Evolutionary conservation across 768 basidiomycete species (phyloP).

Genomic region (Filobasidium wieringae): DNA sequence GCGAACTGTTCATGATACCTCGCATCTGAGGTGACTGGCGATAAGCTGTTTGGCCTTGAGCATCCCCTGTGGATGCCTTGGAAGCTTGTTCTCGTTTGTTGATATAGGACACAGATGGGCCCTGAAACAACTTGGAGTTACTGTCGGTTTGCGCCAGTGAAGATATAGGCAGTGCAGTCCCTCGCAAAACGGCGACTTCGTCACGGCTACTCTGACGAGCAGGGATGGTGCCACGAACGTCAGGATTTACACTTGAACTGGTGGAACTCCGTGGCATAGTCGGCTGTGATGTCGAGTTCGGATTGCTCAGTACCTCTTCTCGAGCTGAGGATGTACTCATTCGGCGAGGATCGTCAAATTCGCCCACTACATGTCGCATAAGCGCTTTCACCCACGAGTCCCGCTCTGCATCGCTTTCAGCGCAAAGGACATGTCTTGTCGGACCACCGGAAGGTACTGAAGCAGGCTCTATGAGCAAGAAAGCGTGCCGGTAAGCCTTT

Average conservation of each 20-base stretch:
- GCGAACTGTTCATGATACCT: background rate
- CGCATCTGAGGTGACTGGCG: background rate
- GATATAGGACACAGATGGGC: background rate
- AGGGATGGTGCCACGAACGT: background rate
- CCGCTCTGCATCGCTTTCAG: conserved; percentile 84
- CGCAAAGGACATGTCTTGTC: conserved; percentile 83
- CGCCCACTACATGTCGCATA: conserved; percentile 70
- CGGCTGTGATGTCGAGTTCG: conserved; percentile 7
- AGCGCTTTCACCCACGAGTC: conserved; percentile 92
- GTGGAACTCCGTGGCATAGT: conserved; percentile 36
- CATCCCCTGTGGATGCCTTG: background rate
- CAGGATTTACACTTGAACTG: conserved; percentile 38
- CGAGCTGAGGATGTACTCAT: background rate
- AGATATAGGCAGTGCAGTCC: conserved; percentile 48
- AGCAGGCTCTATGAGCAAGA: conserved; percentile 71
- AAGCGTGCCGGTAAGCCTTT: conserved; percentile 90
- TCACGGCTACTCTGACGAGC: conserved; percentile 41
- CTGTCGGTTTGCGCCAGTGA: conserved; percentile 48
- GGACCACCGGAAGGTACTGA: conserved; percentile 14
- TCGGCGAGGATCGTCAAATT: conserved; percentile 46
- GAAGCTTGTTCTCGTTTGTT: conserved; percentile 2
- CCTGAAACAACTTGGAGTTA: conserved; percentile 48
- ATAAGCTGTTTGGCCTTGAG: background rate
- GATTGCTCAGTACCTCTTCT: conserved; percentile 5
- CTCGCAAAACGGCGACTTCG: conserved; percentile 45